Evolutionary conservation across 2,329 filamentous ascomycete genomes (phyloP).

Genomic region (Coniochaeta ligniaria): DNA sequence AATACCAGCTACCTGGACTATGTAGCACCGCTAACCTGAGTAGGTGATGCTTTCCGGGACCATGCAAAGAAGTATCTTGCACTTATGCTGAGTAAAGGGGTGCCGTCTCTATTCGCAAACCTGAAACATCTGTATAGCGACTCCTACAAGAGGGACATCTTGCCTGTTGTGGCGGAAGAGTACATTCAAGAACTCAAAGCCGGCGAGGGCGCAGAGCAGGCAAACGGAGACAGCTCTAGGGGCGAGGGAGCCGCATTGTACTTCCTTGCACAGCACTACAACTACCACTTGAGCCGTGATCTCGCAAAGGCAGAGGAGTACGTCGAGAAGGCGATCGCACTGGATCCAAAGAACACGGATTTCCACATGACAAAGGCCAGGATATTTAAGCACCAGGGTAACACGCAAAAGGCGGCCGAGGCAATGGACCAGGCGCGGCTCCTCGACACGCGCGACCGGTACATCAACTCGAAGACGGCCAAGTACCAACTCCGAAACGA

Average conservation of each 20-base stretch:
- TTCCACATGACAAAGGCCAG: constrained; percentile 93
- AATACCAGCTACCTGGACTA: not conserved
- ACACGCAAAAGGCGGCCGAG: constrained; percentile 71
- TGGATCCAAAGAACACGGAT: constrained; percentile 76
- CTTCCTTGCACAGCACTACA: constrained; percentile 95
- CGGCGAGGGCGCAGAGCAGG: constrained; percentile 36
- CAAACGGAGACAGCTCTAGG: constrained; percentile 38
- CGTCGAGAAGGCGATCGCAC: constrained; percentile 74
- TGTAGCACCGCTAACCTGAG: constrained; percentile 9
- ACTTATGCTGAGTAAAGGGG: constrained; percentile 82
- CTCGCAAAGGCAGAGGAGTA: constrained; percentile 73
- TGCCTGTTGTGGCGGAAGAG: constrained; percentile 69
- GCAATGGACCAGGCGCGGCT: constrained; percentile 82
- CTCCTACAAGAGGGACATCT: constrained; percentile 64
- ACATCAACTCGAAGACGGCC: constrained; percentile 97
- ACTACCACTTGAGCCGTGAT: constrained; percentile 82
- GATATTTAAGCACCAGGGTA: constrained; percentile 85
- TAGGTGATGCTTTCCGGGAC: constrained; percentile 70
- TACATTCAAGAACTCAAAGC: constrained; percentile 57
- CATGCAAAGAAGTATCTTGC: constrained; percentile 74
- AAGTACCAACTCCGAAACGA: constrained; percentile 95
- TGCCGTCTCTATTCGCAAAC: constrained; percentile 94
- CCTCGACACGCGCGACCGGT: constrained; percentile 83
- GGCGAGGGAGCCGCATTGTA: constrained; percentile 79
- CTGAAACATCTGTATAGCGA: constrained; percentile 88